These are phyloP conservation scores for Allomyces macrogynus DNA, from an alignment of 192 early-diverging fungal genomes.

Conservation along the genomic window DNA sequence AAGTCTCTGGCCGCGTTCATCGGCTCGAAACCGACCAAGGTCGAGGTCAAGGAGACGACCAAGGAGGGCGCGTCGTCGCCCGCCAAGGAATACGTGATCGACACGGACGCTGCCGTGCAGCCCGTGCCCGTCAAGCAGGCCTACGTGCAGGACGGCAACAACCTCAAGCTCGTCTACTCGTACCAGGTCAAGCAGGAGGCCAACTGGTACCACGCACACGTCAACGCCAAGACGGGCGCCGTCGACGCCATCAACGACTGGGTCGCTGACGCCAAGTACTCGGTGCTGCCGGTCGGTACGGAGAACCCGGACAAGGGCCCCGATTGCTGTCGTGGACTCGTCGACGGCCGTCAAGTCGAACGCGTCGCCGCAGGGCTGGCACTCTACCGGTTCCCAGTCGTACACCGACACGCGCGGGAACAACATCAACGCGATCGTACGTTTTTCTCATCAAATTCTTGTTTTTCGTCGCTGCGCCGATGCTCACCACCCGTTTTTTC, in stretches of 20 bases:
- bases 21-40: background rate
- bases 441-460: too few species aligned
- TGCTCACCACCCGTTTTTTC: background rate
- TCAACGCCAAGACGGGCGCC: constrained; percentile 36
- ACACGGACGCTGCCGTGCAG: background rate
- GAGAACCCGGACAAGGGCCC: constrained; percentile 57
- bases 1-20: background rate
- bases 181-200: constrained; percentile 51
- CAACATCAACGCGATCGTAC: constrained; percentile 18
- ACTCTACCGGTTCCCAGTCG: constrained; percentile 9
- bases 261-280: constrained; percentile 58
- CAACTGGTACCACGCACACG: constrained; percentile 62
- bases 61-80: background rate
- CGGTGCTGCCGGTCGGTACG: constrained; percentile 54
- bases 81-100: background rate
- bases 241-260: constrained; percentile 61
- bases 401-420: constrained; percentile 25
- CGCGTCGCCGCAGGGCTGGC: constrained; percentile 22
- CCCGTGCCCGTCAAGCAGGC: constrained; percentile 39
- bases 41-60: background rate
- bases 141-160: constrained; percentile 38
- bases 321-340: constrained; percentile 26
- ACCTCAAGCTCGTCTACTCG: constrained; percentile 59
- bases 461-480: too few species aligned
- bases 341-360: constrained; percentile 1